phyloP scores from a whole-genome alignment of 2,329 filamentous ascomycete species.

The Juglanconis sp. region DNA sequence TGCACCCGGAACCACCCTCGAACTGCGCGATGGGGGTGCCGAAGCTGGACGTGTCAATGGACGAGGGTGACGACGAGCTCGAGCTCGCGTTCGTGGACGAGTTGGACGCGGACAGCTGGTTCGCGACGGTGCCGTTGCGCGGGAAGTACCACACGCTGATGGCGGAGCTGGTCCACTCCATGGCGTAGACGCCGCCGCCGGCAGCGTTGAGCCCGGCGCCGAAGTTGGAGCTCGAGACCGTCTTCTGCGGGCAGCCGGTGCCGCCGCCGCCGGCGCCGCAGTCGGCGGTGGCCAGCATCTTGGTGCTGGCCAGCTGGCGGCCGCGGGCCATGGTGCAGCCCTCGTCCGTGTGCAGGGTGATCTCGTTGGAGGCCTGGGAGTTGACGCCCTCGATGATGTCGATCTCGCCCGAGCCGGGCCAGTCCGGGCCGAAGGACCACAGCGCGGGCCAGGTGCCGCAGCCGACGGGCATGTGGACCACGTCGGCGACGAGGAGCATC shows the following conservation, averaged over 20 bases:
- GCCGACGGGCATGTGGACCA: conserved; percentile 72
- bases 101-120: conserved; percentile 33
- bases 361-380: conserved; percentile 51
- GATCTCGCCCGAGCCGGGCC: conserved; percentile 71
- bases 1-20: conserved; percentile 61
- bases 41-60: conserved; percentile 68
- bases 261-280: conserved; percentile 52
- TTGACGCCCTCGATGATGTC: conserved; percentile 81
- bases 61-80: conserved; percentile 52
- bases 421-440: conserved; percentile 64
- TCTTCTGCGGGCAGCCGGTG: conserved; percentile 58
- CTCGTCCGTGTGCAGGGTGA: conserved; percentile 65
- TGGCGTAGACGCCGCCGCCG: conserved; percentile 68
- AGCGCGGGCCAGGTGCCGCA: conserved; percentile 78
- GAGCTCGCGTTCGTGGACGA: conserved; percentile 31
- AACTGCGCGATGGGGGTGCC: conserved; percentile 67
- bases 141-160: conserved; percentile 85
- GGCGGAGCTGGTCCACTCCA: conserved; percentile 69
- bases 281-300: conserved; percentile 42
- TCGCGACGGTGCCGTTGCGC: conserved; percentile 38
- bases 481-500: conserved; percentile 70
- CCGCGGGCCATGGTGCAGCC: conserved; percentile 56
- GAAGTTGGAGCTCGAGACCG: conserved; percentile 52
- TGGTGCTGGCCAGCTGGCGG: conserved; percentile 43
- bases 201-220: conserved; percentile 68